Evolutionary conservation across 2,329 filamentous ascomycete genomes (phyloP).

Genomic region (Epichloe sibirici): DNA sequence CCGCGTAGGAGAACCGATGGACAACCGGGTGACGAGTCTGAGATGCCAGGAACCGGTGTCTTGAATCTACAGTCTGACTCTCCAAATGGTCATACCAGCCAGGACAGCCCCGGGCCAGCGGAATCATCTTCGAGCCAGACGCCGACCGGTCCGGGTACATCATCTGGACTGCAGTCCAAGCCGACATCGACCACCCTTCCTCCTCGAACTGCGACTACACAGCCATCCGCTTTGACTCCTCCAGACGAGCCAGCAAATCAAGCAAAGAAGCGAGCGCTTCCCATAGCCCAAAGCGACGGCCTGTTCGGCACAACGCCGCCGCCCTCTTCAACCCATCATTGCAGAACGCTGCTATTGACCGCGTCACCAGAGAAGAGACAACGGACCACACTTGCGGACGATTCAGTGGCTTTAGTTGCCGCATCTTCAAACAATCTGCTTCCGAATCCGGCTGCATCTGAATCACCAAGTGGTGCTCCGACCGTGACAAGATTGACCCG

Average conservation of each 20-base stretch:
- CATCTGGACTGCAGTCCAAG: slow-evolving; percentile 13
- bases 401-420: slow-evolving; percentile 1
- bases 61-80: slow-evolving; percentile 30
- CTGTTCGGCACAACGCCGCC: slow-evolving; percentile 13
- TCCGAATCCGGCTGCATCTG: not conserved
- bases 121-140: slow-evolving; percentile 19
- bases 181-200: slow-evolving; percentile 24
- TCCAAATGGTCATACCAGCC: slow-evolving; percentile 11
- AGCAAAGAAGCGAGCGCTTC: slow-evolving; percentile 30
- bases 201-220: slow-evolving; percentile 26
- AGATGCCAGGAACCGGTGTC: slow-evolving; percentile 35
- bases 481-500: not conserved
- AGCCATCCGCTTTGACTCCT: slow-evolving; percentile 38
- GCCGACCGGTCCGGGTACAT: slow-evolving; percentile 13
- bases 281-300: slow-evolving; percentile 8
- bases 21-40: slow-evolving; percentile 31
- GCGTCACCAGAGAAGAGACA: slow-evolving; percentile 22
- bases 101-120: slow-evolving; percentile 15
- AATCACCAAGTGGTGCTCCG: slow-evolving; percentile 1
- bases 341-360: slow-evolving; percentile 17
- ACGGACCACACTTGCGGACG: slow-evolving; percentile 17
- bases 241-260: slow-evolving; percentile 38
- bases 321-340: slow-evolving; percentile 17
- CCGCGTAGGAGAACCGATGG: slow-evolving; percentile 37
- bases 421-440: not conserved